These are phyloP conservation scores for Wickerhamomyces pijperi DNA, from an alignment of 805 yeast species.

Conservation along the genomic window DNA sequence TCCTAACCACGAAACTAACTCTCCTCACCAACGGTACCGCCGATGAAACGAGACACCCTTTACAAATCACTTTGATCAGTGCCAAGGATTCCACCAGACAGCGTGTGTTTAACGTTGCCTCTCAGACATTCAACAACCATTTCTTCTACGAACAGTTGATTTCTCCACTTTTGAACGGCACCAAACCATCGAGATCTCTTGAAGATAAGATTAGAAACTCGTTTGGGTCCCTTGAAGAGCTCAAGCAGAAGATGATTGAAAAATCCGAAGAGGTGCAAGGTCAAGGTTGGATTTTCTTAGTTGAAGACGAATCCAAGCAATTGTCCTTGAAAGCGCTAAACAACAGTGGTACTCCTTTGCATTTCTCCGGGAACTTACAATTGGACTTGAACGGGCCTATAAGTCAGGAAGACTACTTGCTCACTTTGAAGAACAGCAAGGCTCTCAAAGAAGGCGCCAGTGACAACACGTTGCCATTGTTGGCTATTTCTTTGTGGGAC, in stretches of 20 bases:
- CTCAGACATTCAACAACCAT: conserved; percentile 89
- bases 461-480: conserved; percentile 62
- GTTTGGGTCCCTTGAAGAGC: conserved; percentile 23
- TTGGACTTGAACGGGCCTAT: conserved; percentile 71
- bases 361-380: conserved; percentile 55
- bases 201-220: conserved; percentile 23
- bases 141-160: conserved; percentile 61
- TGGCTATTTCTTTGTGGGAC: conserved; percentile 82
- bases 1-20: conserved; percentile 47
- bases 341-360: conserved; percentile 73
- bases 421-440: conserved; percentile 30
- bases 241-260: conserved; percentile 7
- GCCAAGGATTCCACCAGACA: conserved; percentile 58
- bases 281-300: conserved; percentile 72
- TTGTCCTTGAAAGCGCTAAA: conserved; percentile 43
- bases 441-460: conserved; percentile 28
- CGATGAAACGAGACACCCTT: conserved; percentile 65
- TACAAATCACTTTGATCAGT: conserved; percentile 56
- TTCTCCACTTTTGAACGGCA: conserved; percentile 11
- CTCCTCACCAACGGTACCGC: conserved; percentile 67
- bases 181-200: conserved; percentile 26
- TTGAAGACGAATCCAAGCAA: conserved; percentile 53
- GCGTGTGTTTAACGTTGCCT: conserved; percentile 74
- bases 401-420: conserved; percentile 36
- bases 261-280: conserved; percentile 23